Evolutionary conservation across 2,329 filamentous ascomycete species (phyloP).

Genomic region (Penicillium capsulatum): DNA sequence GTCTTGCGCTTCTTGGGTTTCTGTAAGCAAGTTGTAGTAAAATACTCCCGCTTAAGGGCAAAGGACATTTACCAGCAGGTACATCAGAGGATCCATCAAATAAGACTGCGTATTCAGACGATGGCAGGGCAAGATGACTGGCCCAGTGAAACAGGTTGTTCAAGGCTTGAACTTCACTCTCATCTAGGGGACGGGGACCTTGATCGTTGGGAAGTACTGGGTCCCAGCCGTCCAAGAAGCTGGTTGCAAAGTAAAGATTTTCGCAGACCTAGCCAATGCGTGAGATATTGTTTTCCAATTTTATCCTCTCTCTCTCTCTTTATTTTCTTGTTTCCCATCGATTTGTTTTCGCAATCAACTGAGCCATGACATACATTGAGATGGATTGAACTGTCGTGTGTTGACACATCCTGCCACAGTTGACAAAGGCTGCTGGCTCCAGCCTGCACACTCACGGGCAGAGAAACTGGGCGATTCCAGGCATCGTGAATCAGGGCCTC

Average conservation of each 20-base stretch:
- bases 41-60: too few relatives aligned
- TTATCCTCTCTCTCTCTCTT: too few relatives aligned
- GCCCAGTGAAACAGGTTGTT: slow-evolving; percentile 34
- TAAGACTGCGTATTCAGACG: slow-evolving; percentile 28
- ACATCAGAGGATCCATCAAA: slow-evolving; percentile 25
- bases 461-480: slow-evolving; percentile 10
- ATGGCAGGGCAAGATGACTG: slow-evolving; percentile 29
- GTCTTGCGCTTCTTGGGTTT: slow-evolving; percentile 21
- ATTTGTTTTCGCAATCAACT: too few relatives aligned
- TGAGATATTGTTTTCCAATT: slow-evolving; percentile 2
- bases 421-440: slow-evolving; percentile 15
- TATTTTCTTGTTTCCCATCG: too few relatives aligned
- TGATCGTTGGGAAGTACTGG: slow-evolving; percentile 12
- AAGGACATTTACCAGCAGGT: slow-evolving; percentile 14
- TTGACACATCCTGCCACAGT: slow-evolving; percentile 32
- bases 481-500: slow-evolving; percentile 18
- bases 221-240: slow-evolving; percentile 21
- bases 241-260: slow-evolving; percentile 28
- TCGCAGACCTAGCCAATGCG: slow-evolving; percentile 27
- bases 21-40: slow-evolving; percentile 11
- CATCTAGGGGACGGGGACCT: slow-evolving; percentile 14
- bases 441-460: slow-evolving; percentile 4
- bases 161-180: slow-evolving; percentile 22
- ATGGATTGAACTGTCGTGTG: slow-evolving; percentile 16
- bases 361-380: slow-evolving; percentile 28